A percentile compares a stretch with the other conserved stretches of the same genome.
Evolutionary conservation across 2,329 filamentous ascomycete genomes (phyloP).

Genomic region (Reticulascus tulasneorum): DNA sequence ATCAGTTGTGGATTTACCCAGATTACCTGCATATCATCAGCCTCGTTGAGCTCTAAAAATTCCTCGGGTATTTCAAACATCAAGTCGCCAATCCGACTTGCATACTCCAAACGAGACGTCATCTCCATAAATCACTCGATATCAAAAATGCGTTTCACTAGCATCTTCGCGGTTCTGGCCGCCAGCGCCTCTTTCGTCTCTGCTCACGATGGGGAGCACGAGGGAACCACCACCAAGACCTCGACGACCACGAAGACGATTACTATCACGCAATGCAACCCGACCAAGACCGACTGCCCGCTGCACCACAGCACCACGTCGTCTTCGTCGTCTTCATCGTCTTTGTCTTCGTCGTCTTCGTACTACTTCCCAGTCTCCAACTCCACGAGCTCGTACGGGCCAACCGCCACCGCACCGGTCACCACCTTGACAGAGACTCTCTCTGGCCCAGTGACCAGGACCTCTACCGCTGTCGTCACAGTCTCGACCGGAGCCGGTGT

Average conservation of each 20-base stretch:
- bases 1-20: background rate
- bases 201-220: constrained; percentile 24
- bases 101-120: background rate
- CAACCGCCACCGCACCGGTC: constrained; percentile 18
- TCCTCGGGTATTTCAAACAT: too few species aligned
- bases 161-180: constrained; percentile 37
- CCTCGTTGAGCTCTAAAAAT: too few species aligned
- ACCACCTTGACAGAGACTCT: constrained; percentile 19
- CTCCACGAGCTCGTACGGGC: constrained; percentile 23
- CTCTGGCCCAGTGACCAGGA: constrained; percentile 14
- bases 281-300: constrained; percentile 40
- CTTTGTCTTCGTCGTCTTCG: constrained; percentile 3
- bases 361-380: constrained; percentile 28
- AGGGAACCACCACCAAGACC: constrained; percentile 36
- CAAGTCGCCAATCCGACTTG: constrained; percentile 6
- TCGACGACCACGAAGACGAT: constrained; percentile 39
- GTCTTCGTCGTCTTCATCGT: constrained; percentile 8
- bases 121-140: constrained; percentile 17
- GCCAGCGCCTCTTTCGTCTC: constrained; percentile 33
- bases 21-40: too few species aligned
- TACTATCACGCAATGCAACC: constrained; percentile 46
- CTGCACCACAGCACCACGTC: constrained; percentile 24
- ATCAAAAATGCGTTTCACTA: constrained; percentile 46
- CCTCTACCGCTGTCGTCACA: constrained; percentile 8
- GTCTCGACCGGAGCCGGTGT: constrained; percentile 19